Evolutionary conservation across 805 yeast genomes (phyloP).

Genomic region (Scheffersomyces coipomensis): DNA sequence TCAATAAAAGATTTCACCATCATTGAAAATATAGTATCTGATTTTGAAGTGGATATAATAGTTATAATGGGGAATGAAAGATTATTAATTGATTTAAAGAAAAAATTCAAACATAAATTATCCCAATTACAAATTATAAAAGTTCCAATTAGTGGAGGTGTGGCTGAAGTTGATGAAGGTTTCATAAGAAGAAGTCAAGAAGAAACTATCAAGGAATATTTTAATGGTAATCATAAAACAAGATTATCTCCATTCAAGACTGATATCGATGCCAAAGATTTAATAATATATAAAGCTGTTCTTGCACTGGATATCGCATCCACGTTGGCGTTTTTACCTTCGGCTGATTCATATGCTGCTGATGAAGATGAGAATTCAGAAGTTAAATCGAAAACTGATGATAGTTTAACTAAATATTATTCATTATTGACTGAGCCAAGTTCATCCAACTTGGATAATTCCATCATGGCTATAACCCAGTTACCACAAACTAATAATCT

Average conservation of each 20-base stretch:
- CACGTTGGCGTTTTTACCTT: constrained; percentile 37
- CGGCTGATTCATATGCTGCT: constrained; percentile 40
- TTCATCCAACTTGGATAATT: constrained; percentile 64
- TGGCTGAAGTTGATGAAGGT: constrained; percentile 69
- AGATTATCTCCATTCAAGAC: constrained; percentile 84
- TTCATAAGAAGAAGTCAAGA: constrained; percentile 73
- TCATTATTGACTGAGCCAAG: constrained; percentile 42
- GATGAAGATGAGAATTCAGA: constrained; percentile 23
- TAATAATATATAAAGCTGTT: constrained; percentile 62
- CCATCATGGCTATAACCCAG: constrained; percentile 62
- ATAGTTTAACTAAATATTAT: constrained; percentile 31
- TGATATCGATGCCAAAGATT: constrained; percentile 62
- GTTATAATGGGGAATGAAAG: constrained; percentile 79
- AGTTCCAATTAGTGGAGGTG: constrained; percentile 72
- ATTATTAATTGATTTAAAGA: constrained; percentile 59
- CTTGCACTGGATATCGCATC: constrained; percentile 35
- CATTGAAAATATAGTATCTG: constrained; percentile 56
- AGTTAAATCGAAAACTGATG: constrained; percentile 19
- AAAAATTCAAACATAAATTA: constrained; percentile 42
- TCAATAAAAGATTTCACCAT: constrained; percentile 47
- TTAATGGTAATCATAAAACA: constrained; percentile 70
- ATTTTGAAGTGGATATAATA: constrained; percentile 57
- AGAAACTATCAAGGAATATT: constrained; percentile 77
- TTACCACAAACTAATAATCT: constrained; percentile 30
- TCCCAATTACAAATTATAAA: constrained; percentile 49